Evolutionary conservation across 257 asterid species (phyloP), one percentile per base, ranked within the genome.

Genomic region (Solanum lycopersicoides): DNA sequence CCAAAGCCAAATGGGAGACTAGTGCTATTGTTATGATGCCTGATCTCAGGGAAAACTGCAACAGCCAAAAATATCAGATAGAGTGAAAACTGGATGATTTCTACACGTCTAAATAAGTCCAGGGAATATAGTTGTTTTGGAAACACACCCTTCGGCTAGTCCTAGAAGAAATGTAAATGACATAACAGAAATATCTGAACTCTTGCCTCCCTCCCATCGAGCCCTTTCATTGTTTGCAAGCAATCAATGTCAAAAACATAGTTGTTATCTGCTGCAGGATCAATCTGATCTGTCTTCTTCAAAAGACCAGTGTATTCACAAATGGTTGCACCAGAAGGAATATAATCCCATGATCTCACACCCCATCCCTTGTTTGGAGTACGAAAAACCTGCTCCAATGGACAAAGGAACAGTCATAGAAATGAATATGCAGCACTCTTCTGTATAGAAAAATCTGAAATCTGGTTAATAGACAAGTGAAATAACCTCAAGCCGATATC

Each of bases 291-390:
- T 1, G 95, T 92, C 89, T 91, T 90, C 87, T 89, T 95, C 12
- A 96, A 92, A 47, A 90, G 86, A 21, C 98, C 99, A 50, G 93
- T 92, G 83, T 96, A 96, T 87, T 96, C 99, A 73, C 99, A 96
- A 34, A 96, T 87, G 3, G 98, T 95, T 50, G 98, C 93, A 34
- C 98, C 99, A 9, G 96, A 91, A 65, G 98, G 98, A 42, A 96
- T 96, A 86, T 91, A 90, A 68, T 96, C 99, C 98, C 98, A 95
- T 7, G 98, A 95, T 84, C 98, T 90, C 25, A 96, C 98, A 50
- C 97, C 99, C 99, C 99, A 95, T 32, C 99, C 99, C 91, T 90
- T 96, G 72, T 92, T 92, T 34, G 96, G 94, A 12, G 98, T 96
- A 59, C 98, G 97, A 66, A 94, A 96, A 5, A 96, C 93, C 99